Conservation (phyloP, 2,329 filamentous ascomycete genomes). For the Madurella mycetomatis region DNA sequence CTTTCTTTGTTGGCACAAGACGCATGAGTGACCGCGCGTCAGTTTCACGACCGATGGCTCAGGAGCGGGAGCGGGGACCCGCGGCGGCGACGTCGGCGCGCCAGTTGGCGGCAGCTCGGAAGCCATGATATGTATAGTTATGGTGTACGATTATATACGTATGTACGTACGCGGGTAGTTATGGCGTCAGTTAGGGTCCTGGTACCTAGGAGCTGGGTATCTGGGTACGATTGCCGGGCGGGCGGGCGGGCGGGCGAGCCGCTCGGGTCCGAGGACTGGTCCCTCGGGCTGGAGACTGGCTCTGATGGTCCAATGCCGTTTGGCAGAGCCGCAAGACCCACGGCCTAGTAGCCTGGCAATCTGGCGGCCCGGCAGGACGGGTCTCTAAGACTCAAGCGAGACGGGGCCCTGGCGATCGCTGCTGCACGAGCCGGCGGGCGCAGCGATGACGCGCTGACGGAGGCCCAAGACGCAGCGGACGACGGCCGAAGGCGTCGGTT, state of each 20-base stretch:
- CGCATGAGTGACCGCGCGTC: conserved; percentile 59
- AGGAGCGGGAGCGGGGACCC: conserved; percentile 24
- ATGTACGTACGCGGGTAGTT: conserved; percentile 1
- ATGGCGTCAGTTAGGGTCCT: conserved; percentile 3
- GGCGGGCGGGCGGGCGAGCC: conserved; percentile 18
- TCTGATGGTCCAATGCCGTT: background rate
- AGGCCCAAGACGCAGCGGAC: no score
- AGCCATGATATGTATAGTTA: conserved; percentile 12
- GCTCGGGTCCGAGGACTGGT: conserved; percentile 25
- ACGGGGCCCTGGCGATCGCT: background rate
- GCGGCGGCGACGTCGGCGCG: conserved; percentile 30
- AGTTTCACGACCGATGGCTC: conserved; percentile 49
- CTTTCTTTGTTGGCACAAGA: conserved; percentile 72
- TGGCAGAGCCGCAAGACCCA: conserved; percentile 10
- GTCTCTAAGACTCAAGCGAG: background rate
- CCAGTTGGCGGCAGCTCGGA: conserved; percentile 22
- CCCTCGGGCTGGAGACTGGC: background rate
- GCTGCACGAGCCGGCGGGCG: conserved; percentile 8
- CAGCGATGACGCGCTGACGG: background rate
- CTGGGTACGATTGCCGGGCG: conserved; percentile 15
- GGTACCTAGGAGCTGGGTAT: conserved; percentile 10
- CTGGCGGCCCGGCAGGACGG: background rate
- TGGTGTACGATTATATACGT: conserved; percentile 3
- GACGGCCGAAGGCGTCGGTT: no score
- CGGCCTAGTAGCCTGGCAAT: background rate